Percentiles rank a stretch among this genome's conserved stretches.
These are phyloP conservation scores for Podospora comata DNA, from an alignment of 495 filamentous ascomycete genomes.

Conservation along the genomic window DNA sequence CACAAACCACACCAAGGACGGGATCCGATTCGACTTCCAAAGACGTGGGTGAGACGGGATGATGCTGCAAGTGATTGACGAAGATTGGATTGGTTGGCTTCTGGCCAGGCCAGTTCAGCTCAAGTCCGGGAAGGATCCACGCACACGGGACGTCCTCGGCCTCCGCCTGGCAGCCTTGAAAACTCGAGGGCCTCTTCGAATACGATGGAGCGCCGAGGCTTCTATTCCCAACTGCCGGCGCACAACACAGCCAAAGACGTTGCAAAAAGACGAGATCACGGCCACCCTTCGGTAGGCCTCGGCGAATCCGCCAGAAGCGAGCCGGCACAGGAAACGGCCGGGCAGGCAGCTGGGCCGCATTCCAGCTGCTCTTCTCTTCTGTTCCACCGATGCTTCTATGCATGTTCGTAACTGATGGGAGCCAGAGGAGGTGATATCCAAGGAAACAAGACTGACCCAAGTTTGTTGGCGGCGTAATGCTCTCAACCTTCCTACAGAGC, in stretches of 20 bases:
- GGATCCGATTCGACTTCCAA: conserved; percentile 4
- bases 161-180: neutral
- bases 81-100: neutral
- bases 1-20: neutral
- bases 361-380: neutral
- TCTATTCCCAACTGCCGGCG: neutral
- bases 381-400: neutral
- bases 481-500: neutral
- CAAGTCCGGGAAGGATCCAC: conserved; percentile 1
- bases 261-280: neutral
- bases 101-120: neutral
- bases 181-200: neutral
- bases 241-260: neutral
- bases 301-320: neutral
- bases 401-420: neutral
- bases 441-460: too few relatives aligned
- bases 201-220: neutral
- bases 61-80: neutral
- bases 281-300: neutral
- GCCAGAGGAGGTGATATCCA: neutral
- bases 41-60: conserved; percentile 3
- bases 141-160: neutral
- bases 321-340: neutral
- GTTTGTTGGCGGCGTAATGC: neutral
- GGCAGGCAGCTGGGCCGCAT: neutral